A percentile compares a stretch with the other conserved stretches of the same genome.
Evolutionary conservation across 345 rosid species (phyloP).

Genomic region (Populus pruinosa): DNA sequence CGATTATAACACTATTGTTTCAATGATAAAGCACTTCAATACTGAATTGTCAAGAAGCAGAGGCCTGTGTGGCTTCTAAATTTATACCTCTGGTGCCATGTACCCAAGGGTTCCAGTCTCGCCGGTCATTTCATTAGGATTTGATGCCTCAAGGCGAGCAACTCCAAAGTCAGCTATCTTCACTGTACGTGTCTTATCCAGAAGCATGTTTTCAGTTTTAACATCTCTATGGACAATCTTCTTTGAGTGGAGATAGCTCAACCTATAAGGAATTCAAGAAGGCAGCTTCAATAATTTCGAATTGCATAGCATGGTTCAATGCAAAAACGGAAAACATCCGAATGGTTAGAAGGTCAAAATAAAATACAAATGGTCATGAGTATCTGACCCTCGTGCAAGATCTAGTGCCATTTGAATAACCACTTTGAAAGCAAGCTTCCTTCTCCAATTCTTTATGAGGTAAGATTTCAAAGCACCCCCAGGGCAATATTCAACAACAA

Average conservation of each 20-base stretch:
- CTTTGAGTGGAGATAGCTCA: conserved; percentile 39
- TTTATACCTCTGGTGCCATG: conserved; percentile 41
- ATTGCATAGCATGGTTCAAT: background rate
- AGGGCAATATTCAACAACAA: conserved; percentile 35
- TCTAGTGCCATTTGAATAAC: conserved; percentile 31
- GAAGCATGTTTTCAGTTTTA: conserved; percentile 40
- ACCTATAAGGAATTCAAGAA: conserved; percentile 13
- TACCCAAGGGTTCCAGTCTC: conserved; percentile 38
- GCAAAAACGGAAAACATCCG: background rate
- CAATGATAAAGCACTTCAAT: background rate
- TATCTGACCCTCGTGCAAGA: conserved; percentile 36
- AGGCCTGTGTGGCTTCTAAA: too few species aligned
- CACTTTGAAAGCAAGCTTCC: conserved; percentile 30
- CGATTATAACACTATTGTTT: background rate
- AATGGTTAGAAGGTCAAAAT: background rate
- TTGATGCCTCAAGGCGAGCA: conserved; percentile 41
- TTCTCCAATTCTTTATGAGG: conserved; percentile 35
- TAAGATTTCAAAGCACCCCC: conserved; percentile 35
- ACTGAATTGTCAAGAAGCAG: background rate
- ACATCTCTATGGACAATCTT: conserved; percentile 44
- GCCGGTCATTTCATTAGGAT: conserved; percentile 43
- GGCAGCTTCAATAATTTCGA: conserved; percentile 5
- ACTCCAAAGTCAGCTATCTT: conserved; percentile 40
- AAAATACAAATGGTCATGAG: conserved; percentile 4
- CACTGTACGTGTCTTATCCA: conserved; percentile 35